Conservation (phyloP, 139 green algal genomes). For the Zygnema cylindricum region DNA sequence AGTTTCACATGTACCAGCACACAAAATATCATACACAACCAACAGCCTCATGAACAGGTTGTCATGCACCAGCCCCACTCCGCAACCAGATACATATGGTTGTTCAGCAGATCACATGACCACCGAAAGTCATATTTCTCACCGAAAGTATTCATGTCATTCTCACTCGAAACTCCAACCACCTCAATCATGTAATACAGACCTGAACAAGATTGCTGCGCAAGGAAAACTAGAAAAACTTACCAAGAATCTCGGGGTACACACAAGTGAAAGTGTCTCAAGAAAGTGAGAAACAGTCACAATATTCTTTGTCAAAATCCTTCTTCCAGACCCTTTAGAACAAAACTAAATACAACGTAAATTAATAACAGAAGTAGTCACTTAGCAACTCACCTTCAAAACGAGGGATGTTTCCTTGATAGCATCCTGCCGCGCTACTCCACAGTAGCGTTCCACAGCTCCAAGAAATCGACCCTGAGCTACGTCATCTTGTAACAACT, state of each 20-base stretch:
- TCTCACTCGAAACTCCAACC: too few species aligned
- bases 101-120: not conserved
- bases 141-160: too few species aligned
- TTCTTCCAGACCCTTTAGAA: not conserved
- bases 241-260: too few species aligned
- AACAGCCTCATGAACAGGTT: not conserved
- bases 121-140: not conserved
- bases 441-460: slow-evolving; percentile 61
- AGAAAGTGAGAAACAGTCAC: too few species aligned
- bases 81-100: not conserved
- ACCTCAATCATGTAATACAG: too few species aligned
- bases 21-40: not conserved
- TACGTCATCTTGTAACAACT: slow-evolving; percentile 18
- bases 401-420: slow-evolving; percentile 75
- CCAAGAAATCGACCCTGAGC: slow-evolving; percentile 53
- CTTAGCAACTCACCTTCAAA: slow-evolving; percentile 77
- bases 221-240: too few species aligned
- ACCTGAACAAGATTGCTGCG: too few species aligned
- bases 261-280: too few species aligned
- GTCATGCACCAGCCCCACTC: not conserved
- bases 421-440: slow-evolving; percentile 46
- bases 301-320: not conserved
- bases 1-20: not conserved
- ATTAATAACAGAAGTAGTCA: too few species aligned
- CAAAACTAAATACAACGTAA: too few species aligned